Evolutionary conservation across 106 monocot species (phyloP), one percentile per base, ranked within the genome.

Genomic region (Gastrodia elata): DNA sequence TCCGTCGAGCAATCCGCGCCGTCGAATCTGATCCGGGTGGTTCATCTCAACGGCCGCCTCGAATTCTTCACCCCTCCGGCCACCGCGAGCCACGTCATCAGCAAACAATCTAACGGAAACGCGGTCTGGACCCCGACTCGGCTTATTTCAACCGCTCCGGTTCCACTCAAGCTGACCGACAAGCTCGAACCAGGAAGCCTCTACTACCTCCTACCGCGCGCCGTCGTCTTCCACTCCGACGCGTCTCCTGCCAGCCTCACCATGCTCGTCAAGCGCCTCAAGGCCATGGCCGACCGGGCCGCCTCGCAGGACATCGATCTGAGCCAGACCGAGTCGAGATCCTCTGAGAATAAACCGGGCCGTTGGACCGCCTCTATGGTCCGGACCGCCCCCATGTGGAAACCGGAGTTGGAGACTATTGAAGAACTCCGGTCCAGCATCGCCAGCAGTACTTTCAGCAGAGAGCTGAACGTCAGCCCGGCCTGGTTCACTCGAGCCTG

Each of bases 101-200:
- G 64, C 4, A 13, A 57, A 48, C 65, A 33, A 2, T 16, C 2
- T 8, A 34, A 30, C 1, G 67, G 36, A 16, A 16, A 30, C 8
- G 67, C 67, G 36, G 67, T 67, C 18, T 67, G 67, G 67, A 67
- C 80, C 44, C 16, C n/a, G 65, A 15, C 75, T 13, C 39, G 40
- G 70, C 42, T 75, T 75, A 8, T 65, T 74, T 49, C 38, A 35
- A 1, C 68, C 38, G 36, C 11, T 3, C 68, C 58, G 71, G 22
- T 34, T 64, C 71, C 9, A 2, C 27, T 22, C 38, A 11, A 14
- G 22, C n/a, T 11, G 22, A 7, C 22, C 8, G 43, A 22, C 16
- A 58, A 5, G 8, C 20, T 41, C 40, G 3, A 8, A 20, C 26
- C 68, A 27, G 55, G 32, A 1, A 0, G 6, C 68, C 24, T 40